Conservation (phyloP, 768 basidiomycete genomes). For the Trametes coccinea region DNA sequence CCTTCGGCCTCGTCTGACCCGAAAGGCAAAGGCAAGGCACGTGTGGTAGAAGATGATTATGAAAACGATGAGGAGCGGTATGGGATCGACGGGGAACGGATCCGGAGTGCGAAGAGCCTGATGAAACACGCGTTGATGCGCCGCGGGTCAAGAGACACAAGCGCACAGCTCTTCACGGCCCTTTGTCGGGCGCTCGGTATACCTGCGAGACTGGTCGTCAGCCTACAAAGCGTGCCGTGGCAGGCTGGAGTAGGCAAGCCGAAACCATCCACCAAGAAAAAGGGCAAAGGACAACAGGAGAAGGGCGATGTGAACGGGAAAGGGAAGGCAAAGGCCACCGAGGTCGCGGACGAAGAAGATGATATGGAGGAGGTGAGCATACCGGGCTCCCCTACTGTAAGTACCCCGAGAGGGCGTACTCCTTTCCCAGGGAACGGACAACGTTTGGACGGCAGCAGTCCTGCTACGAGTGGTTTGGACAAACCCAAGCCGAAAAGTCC, state of each 20-base stretch:
- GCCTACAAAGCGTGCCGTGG: conserved; percentile 93
- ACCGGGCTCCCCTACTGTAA: conserved; percentile 14
- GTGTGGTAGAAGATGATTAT: conserved; percentile 38
- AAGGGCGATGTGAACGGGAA: conserved; percentile 37
- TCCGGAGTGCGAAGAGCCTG: conserved; percentile 79
- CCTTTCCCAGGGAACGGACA: conserved; percentile 42
- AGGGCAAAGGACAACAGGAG: conserved; percentile 17
- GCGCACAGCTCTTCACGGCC: conserved; percentile 89
- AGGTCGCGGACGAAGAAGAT: conserved; percentile 2
- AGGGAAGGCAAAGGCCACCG: conserved; percentile 21
- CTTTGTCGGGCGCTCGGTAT: conserved; percentile 84
- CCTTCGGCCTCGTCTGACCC: not conserved
- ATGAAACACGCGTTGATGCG: conserved; percentile 91
- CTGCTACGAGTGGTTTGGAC: conserved; percentile 35
- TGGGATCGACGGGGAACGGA: conserved; percentile 54
- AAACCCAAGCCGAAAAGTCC: conserved; percentile 61
- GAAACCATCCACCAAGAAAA: conserved; percentile 45
- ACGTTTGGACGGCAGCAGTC: conserved; percentile 39
- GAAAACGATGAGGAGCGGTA: conserved; percentile 33
- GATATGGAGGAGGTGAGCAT: conserved; percentile 41
- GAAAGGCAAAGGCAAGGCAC: conserved; percentile 34
- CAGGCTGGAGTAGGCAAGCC: conserved; percentile 64
- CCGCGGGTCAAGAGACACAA: conserved; percentile 79
- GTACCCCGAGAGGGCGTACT: conserved; percentile 27
- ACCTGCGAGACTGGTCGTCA: conserved; percentile 84